Evolutionary conservation across 139 green algal genomes (phyloP), one percentile per base, ranked within the genome.

Genomic region (Chlamydomonas eustigma): DNA sequence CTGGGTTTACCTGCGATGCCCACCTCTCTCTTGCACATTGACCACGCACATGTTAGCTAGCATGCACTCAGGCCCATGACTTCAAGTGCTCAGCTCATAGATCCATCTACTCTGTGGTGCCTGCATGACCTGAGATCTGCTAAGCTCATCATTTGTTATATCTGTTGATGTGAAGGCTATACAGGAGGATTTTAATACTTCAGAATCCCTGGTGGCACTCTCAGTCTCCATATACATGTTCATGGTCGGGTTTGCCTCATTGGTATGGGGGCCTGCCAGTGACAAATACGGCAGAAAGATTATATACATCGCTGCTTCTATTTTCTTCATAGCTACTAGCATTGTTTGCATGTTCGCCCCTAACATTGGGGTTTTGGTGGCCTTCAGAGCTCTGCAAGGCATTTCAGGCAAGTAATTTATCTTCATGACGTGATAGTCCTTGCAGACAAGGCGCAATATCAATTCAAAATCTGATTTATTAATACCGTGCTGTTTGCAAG

Each of bases 321-420:
- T 68, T 2, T 25, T 50, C 1, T 80, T 80, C 39, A 0, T 80
- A 22, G 75, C 37, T 0, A 44, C n/a, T n/a, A 69, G 52, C 0
- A 36, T 80, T 22, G 64, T 50, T 6, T 80, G 75, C 50, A 33
- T 74, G 0, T 75, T 75, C 39, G 75, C 75, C 0, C 75, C 64
- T 18, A 74, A 22, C 32, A 64, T 75, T 2, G 58, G 5, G 0
- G 12, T 70, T n/a, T 65, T 80, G 33, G 44, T 80, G 24, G 65
- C 63, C 0, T 69, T 80, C 44, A 65, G 75, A 24, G 75, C 75
- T 0, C 36, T 80, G 38, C 75, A 80, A 25, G 75, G 64, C 1
- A 39, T 65, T 33, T 64, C 30, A 68, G 64, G 64, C 67, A 18
- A 39, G 31, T n/a, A n/a, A n/a, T n/a, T n/a, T n/a, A n/a, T 5